These are phyloP conservation scores for Ganoderma meredithae DNA, from an alignment of 1,284 basidiomycete genomes.

Conservation along the genomic window DNA sequence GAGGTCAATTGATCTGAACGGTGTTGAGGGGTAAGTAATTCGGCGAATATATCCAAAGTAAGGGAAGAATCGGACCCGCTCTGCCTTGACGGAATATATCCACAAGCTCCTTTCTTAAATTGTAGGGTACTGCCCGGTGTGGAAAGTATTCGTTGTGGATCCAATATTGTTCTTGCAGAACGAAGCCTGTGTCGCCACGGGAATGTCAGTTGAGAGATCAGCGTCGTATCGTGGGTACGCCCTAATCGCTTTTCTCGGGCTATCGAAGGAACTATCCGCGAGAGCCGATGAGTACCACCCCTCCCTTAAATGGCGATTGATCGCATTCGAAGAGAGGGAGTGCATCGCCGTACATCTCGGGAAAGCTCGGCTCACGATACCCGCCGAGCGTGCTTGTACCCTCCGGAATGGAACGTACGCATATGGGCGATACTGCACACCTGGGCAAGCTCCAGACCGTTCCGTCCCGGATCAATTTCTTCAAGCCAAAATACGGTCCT, in stretches of 20 bases:
- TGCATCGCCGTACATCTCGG: background rate
- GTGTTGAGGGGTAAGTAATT: background rate
- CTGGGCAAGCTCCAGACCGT: conserved; percentile 31
- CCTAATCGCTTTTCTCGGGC: background rate
- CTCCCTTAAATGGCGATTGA: background rate
- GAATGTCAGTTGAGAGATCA: background rate
- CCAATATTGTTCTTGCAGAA: conserved; percentile 43
- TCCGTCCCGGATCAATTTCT: conserved; percentile 26
- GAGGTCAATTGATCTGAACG: conserved; percentile 39
- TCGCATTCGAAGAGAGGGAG: background rate
- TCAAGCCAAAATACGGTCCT: conserved; percentile 39
- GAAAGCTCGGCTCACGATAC: background rate
- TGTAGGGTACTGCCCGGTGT: conserved; percentile 27
- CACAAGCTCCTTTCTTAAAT: conserved; percentile 27
- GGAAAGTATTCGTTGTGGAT: conserved; percentile 42
- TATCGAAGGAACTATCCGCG: background rate
- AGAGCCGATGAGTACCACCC: background rate
- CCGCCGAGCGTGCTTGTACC: background rate
- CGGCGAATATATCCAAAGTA: too few relatives aligned
- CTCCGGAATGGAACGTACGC: conserved; percentile 30
- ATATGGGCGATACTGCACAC: conserved; percentile 34
- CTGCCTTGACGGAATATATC: conserved; percentile 35
- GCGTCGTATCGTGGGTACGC: background rate
- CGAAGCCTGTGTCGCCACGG: conserved; percentile 25
- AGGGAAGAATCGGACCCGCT: conserved; percentile 29